A percentile compares a stretch with the other conserved stretches of the same genome.
These are phyloP conservation scores for Camillea tinctor DNA, from an alignment of 2,329 filamentous ascomycete species.

Conservation along the genomic window DNA sequence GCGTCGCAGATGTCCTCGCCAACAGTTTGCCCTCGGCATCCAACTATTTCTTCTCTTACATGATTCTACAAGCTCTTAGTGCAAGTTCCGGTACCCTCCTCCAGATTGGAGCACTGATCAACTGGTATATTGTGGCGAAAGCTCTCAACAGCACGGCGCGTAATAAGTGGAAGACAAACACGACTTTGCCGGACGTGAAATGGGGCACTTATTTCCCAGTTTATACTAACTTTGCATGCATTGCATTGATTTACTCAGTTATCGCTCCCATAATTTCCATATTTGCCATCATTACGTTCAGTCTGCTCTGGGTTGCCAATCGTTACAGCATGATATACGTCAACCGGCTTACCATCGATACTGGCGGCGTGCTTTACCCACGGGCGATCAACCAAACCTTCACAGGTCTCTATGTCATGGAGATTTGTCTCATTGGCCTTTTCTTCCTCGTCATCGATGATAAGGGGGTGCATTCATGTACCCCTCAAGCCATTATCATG, in stretches of 20 bases:
- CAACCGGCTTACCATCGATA: slow-evolving; percentile 84
- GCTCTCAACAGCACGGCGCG: slow-evolving; percentile 78
- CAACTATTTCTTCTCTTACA: slow-evolving; percentile 99
- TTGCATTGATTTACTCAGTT: slow-evolving; percentile 84
- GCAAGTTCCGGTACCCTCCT: slow-evolving; percentile 86
- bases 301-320: slow-evolving; percentile 88
- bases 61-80: slow-evolving; percentile 90
- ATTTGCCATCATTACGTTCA: slow-evolving; percentile 91
- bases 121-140: slow-evolving; percentile 79
- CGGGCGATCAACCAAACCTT: slow-evolving; percentile 94
- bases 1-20: slow-evolving; percentile 71
- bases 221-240: slow-evolving; percentile 95
- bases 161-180: slow-evolving; percentile 84
- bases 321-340: slow-evolving; percentile 98
- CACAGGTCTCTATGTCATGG: slow-evolving; percentile 92
- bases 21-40: slow-evolving; percentile 78
- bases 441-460: slow-evolving; percentile 76
- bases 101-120: slow-evolving; percentile 74
- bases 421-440: slow-evolving; percentile 82
- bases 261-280: slow-evolving; percentile 87
- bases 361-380: slow-evolving; percentile 88
- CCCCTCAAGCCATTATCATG: slow-evolving; percentile 82
- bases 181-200: slow-evolving; percentile 69
- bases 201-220: slow-evolving; percentile 96
- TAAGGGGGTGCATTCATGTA: slow-evolving; percentile 54